These are phyloP conservation scores for Naematelia encephala DNA, from an alignment of 768 basidiomycete species.

Conservation along the genomic window DNA sequence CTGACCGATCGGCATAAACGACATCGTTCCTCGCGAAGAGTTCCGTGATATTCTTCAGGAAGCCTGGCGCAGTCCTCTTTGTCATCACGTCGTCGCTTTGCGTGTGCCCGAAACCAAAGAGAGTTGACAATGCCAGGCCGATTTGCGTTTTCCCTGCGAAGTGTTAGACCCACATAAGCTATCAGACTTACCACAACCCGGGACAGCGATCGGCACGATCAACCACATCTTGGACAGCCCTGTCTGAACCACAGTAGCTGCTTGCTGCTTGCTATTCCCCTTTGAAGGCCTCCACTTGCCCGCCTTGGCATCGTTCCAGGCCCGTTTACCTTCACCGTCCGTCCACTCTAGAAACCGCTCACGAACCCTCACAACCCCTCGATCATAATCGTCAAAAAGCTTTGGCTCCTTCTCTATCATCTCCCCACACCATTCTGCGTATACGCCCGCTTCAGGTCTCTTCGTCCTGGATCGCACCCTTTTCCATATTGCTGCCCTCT, in stretches of 20 bases:
- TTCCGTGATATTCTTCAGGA: conserved; percentile 64
- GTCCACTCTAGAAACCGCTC: conserved; percentile 74
- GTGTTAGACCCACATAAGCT: neutral
- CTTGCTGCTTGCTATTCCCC: conserved; percentile 28
- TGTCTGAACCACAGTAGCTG: conserved; percentile 25
- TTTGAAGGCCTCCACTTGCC: conserved; percentile 48
- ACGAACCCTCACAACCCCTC: conserved; percentile 79
- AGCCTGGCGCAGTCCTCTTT: conserved; percentile 69
- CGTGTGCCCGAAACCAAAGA: conserved; percentile 85
- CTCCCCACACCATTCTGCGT: conserved; percentile 75
- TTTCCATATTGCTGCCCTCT: conserved; percentile 29
- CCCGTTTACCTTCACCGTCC: conserved; percentile 56
- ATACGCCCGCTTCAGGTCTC: conserved; percentile 71
- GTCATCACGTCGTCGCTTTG: conserved; percentile 84
- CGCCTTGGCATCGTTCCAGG: conserved; percentile 41
- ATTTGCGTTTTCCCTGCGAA: conserved; percentile 81
- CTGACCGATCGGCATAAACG: conserved; percentile 89
- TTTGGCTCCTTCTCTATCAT: conserved; percentile 65
- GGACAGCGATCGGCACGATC: conserved; percentile 82
- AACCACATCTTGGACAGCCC: conserved; percentile 62
- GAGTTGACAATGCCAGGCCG: conserved; percentile 68
- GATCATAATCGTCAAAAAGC: conserved; percentile 65
- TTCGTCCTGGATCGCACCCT: conserved; percentile 66
- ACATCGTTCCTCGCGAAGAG: conserved; percentile 66
- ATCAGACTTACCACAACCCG: conserved; percentile 74